These are phyloP conservation scores for Trapa bicornis DNA, from an alignment of 345 rosid genomes.

Conservation along the genomic window DNA sequence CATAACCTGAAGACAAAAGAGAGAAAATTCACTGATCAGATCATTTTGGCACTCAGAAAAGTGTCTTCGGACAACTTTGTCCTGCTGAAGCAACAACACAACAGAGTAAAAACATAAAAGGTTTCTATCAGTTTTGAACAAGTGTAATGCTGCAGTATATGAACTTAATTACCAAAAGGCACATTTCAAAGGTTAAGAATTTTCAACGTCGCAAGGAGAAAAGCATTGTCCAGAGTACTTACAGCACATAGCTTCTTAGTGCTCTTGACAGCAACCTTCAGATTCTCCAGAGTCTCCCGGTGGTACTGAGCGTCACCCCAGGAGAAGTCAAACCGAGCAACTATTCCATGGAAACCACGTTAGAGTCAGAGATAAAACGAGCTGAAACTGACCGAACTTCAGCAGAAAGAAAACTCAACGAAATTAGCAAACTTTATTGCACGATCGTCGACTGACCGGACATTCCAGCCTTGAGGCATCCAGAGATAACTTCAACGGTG, in stretches of 20 bases:
- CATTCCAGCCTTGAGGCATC: conserved; percentile 88
- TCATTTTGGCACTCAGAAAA: neutral
- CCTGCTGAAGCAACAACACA: neutral
- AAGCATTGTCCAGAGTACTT: conserved; percentile 2
- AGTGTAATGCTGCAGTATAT: neutral
- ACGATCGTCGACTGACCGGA: conserved; percentile 32
- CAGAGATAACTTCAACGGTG: conserved; percentile 56
- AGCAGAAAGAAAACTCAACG: neutral
- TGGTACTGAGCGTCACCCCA: conserved; percentile 73
- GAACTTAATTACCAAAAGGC: neutral
- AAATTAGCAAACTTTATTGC: neutral
- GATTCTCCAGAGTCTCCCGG: conserved; percentile 72
- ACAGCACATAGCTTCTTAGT: conserved; percentile 91
- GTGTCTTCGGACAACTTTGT: neutral
- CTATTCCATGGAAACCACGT: conserved; percentile 18
- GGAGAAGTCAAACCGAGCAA: conserved; percentile 89
- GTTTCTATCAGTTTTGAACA: neutral
- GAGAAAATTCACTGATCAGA: neutral
- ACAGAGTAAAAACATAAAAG: neutral
- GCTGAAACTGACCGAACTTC: conserved; percentile 1
- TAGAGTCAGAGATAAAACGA: neutral
- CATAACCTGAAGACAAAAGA: conserved; percentile 53
- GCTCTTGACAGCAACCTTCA: conserved; percentile 57
- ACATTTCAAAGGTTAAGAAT: neutral
- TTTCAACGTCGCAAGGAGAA: neutral